phyloP scores from a whole-genome alignment of 345 rosid genomes.

The Populus davidiana region DNA sequence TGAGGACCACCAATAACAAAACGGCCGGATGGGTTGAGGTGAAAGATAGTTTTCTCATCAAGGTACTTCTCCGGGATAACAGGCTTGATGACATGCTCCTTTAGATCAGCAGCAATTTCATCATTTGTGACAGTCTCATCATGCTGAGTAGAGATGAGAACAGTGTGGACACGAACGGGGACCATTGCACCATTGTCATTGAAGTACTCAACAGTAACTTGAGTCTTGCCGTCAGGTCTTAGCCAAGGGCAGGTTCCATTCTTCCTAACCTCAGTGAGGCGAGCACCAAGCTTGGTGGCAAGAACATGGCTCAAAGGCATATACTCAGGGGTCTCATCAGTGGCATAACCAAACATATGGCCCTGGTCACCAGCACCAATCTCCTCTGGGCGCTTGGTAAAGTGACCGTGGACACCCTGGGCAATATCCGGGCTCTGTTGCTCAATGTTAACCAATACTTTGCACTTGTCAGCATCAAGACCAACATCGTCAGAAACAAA shows the following conservation, averaged over 20 bases:
- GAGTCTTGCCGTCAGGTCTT: constrained; percentile 38
- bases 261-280: constrained; percentile 36
- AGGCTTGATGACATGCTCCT: constrained; percentile 38
- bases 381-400: constrained; percentile 40
- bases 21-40: constrained; percentile 38
- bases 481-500: constrained; percentile 35
- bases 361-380: constrained; percentile 43
- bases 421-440: constrained; percentile 40
- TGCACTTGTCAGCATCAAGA: constrained; percentile 38
- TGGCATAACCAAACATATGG: constrained; percentile 39
- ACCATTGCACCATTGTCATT: constrained; percentile 38
- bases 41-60: constrained; percentile 43
- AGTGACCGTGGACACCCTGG: constrained; percentile 40
- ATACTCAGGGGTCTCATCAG: constrained; percentile 34
- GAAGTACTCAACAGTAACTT: constrained; percentile 34
- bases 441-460: constrained; percentile 39
- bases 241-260: constrained; percentile 37
- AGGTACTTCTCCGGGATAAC: constrained; percentile 40
- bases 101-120: constrained; percentile 37
- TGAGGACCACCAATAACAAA: constrained; percentile 41
- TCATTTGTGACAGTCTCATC: constrained; percentile 40
- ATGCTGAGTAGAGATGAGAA: constrained; percentile 39
- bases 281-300: constrained; percentile 38
- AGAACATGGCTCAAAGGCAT: constrained; percentile 41
- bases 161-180: constrained; percentile 39